Evolutionary conservation across 1,284 basidiomycete genomes (phyloP).

Genomic region (Cutaneotrichosporon mucoides): DNA sequence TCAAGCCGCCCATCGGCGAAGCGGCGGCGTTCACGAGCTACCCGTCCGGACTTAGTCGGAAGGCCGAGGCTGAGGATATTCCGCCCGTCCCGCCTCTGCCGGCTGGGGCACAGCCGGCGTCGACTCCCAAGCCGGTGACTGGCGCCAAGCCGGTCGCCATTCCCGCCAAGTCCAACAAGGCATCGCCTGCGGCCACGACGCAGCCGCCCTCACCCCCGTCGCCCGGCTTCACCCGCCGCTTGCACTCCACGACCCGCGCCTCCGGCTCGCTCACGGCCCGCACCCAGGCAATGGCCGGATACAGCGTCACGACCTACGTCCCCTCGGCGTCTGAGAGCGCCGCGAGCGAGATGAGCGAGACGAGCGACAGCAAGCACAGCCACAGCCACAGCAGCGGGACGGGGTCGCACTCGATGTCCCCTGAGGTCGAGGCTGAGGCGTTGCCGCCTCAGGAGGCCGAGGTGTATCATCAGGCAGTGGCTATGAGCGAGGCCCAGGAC

Average conservation of each 20-base stretch:
- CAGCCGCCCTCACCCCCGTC: background rate
- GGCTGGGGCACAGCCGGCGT: too few relatives aligned
- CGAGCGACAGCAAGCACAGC: background rate
- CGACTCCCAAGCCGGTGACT: too few relatives aligned
- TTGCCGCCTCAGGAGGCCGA: too few relatives aligned
- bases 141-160: too few relatives aligned
- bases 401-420: background rate
- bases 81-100: too few relatives aligned
- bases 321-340: background rate
- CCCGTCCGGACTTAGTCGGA: too few relatives aligned
- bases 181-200: background rate
- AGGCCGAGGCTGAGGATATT: too few relatives aligned
- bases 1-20: too few relatives aligned
- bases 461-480: too few relatives aligned
- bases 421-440: background rate
- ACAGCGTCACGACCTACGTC: constrained; percentile 1
- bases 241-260: background rate
- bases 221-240: background rate
- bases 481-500: too few relatives aligned
- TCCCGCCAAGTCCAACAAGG: background rate
- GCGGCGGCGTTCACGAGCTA: too few relatives aligned
- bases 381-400: background rate
- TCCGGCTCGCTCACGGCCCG: background rate
- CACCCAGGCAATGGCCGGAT: background rate
- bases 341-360: background rate